Percentiles rank a stretch among this genome's conserved stretches.
Conservation (phyloP, 2,329 filamentous ascomycete species). For the Fusarium penzigii region DNA sequence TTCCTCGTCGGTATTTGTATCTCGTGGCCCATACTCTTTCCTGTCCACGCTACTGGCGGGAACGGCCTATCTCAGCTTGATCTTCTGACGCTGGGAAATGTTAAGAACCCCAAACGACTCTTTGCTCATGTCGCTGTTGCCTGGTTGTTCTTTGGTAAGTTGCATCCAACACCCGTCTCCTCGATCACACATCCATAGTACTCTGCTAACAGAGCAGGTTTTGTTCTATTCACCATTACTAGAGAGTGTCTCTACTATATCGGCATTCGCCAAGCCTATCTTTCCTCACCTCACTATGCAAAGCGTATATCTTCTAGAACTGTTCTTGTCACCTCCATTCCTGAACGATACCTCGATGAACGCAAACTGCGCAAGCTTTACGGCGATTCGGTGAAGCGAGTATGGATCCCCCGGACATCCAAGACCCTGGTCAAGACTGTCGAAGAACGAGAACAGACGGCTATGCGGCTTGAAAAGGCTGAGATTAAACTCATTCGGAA, state of each 20-base stretch:
- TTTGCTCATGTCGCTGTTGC: constrained; percentile 81
- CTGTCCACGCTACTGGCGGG: constrained; percentile 83
- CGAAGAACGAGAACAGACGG: constrained; percentile 75
- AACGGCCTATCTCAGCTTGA: constrained; percentile 67
- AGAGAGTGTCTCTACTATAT: constrained; percentile 90
- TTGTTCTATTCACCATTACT: constrained; percentile 85
- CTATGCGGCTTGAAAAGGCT: constrained; percentile 80
- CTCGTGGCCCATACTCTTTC: constrained; percentile 84
- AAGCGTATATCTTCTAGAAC: constrained; percentile 87
- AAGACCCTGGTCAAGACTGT: constrained; percentile 79
- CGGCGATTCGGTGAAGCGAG: constrained; percentile 74
- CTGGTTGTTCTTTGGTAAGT: constrained; percentile 69
- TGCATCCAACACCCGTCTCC: background rate
- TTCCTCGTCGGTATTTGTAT: constrained; percentile 82
- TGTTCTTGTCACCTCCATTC: constrained; percentile 85
- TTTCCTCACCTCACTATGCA: constrained; percentile 80
- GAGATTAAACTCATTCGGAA: constrained; percentile 83
- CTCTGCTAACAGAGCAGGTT: constrained; percentile 50
- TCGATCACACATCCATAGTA: background rate
- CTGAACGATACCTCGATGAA: constrained; percentile 74
- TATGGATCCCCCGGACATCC: constrained; percentile 82
- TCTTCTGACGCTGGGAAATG: constrained; percentile 76
- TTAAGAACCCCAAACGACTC: constrained; percentile 61
- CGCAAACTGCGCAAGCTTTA: constrained; percentile 78
- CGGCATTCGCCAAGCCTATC: constrained; percentile 89